These are phyloP conservation scores for Fusarium nematophilum DNA, from an alignment of 2,329 filamentous ascomycete genomes.

Conservation along the genomic window DNA sequence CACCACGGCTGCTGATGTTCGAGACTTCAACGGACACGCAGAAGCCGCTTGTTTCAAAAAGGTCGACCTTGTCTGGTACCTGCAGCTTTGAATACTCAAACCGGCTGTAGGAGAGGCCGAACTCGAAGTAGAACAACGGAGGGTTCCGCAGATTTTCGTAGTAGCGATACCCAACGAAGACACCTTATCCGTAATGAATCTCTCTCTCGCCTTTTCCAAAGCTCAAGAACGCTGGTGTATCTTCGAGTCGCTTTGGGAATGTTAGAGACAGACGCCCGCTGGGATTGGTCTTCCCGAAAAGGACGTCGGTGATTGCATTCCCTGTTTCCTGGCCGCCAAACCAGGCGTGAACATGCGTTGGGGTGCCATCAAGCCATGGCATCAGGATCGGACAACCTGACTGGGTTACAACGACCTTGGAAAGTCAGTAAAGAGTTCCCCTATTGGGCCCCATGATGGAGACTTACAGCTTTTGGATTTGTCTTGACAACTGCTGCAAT, in stretches of 20 bases:
- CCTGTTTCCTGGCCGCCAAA: constrained; percentile 79
- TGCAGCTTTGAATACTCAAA: constrained; percentile 50
- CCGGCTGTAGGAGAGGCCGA: constrained; percentile 71
- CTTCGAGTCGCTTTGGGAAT: constrained; percentile 44
- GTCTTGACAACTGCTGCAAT: constrained; percentile 11
- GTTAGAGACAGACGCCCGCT: constrained; percentile 72
- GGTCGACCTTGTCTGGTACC: neutral
- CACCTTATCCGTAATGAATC: constrained; percentile 71
- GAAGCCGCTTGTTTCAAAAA: neutral
- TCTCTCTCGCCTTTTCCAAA: constrained; percentile 5
- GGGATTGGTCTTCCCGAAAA: constrained; percentile 68
- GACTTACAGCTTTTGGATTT: constrained; percentile 16
- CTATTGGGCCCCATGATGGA: too few relatives aligned
- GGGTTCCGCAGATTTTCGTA: constrained; percentile 63
- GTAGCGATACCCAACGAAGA: constrained; percentile 78
- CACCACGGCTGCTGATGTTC: constrained; percentile 3
- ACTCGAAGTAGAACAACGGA: constrained; percentile 73
- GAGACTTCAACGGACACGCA: constrained; percentile 7
- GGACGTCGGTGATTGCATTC: constrained; percentile 74
- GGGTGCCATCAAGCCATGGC: neutral
- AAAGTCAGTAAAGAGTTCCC: too few relatives aligned
- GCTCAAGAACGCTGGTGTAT: constrained; percentile 16
- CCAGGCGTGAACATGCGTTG: constrained; percentile 69
- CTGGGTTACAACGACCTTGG: too few relatives aligned
- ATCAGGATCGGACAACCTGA: neutral